These are phyloP conservation scores for Pichia manshurica DNA, from an alignment of 805 yeast species.

Conservation along the genomic window DNA sequence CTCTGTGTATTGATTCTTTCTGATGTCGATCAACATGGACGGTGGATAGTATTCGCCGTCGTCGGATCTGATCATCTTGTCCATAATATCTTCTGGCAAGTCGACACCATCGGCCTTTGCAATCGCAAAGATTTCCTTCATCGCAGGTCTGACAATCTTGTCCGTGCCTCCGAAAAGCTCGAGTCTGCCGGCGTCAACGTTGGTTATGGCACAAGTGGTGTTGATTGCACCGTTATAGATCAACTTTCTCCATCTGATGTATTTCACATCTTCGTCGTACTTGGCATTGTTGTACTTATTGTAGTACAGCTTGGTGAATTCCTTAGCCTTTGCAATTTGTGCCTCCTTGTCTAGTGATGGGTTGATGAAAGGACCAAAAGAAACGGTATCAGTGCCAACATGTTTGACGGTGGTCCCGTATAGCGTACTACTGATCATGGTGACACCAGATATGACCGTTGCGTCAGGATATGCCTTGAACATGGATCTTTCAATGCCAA, in stretches of 20 bases:
- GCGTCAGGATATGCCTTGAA: constrained; percentile 31
- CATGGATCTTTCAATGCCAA: constrained; percentile 34
- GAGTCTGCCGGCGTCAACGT: constrained; percentile 36
- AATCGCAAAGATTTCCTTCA: constrained; percentile 39
- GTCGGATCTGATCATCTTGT: constrained; percentile 36
- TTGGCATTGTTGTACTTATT: constrained; percentile 27
- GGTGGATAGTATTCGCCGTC: constrained; percentile 39
- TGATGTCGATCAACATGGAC: constrained; percentile 43
- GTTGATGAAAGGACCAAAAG: constrained; percentile 35
- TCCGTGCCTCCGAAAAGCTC: constrained; percentile 28
- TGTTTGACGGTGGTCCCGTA: constrained; percentile 31
- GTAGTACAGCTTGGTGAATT: constrained; percentile 31
- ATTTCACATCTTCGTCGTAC: constrained; percentile 34
- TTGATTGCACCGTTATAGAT: constrained; percentile 44
- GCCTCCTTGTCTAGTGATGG: constrained; percentile 20
- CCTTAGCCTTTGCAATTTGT: constrained; percentile 28
- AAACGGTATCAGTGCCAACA: constrained; percentile 29
- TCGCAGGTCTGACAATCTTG: constrained; percentile 34
- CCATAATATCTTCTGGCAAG: constrained; percentile 30
- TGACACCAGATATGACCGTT: constrained; percentile 35
- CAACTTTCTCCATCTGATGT: constrained; percentile 41
- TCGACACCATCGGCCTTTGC: constrained; percentile 44
- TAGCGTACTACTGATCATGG: constrained; percentile 32
- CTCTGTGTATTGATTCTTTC: constrained; percentile 39
- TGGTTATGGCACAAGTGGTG: constrained; percentile 39